phyloP scores from a whole-genome alignment of 768 basidiomycete genomes.

The Lactifluus volemus region DNA sequence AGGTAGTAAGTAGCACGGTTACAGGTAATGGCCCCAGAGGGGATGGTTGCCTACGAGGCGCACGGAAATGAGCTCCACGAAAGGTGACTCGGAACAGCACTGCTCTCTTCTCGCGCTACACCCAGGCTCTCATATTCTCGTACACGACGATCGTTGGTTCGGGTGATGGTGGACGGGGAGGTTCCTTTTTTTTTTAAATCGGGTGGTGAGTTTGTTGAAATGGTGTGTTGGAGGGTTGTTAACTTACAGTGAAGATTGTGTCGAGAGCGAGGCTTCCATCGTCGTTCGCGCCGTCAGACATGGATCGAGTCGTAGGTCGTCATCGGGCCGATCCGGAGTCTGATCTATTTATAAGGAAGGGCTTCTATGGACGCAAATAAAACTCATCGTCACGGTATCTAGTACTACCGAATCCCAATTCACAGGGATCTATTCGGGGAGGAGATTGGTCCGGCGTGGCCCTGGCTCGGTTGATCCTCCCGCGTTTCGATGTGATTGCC shows the following conservation, averaged over 20 bases:
- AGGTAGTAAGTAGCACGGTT: slow-evolving; percentile 13
- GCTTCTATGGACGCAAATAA: no score
- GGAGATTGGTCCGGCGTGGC: no score
- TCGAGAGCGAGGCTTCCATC: slow-evolving; percentile 33
- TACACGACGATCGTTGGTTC: slow-evolving; percentile 48
- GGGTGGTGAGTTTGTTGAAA: not conserved
- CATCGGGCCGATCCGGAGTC: no score
- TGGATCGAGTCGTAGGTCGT: no score
- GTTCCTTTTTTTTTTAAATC: slow-evolving; percentile 37
- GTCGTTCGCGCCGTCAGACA: slow-evolving; percentile 14
- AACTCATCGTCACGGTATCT: no score
- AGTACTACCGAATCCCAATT: no score
- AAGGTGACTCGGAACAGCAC: not conserved
- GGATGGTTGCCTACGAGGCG: slow-evolving; percentile 72
- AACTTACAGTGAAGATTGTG: slow-evolving; percentile 41
- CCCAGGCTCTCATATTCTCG: slow-evolving; percentile 7
- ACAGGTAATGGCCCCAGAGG: slow-evolving; percentile 79
- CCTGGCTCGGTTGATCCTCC: no score
- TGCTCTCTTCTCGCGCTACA: not conserved
- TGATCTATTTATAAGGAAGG: no score
- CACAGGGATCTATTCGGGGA: no score
- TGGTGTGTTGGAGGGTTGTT: no score
- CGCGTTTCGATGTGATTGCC: no score
- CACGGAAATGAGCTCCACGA: slow-evolving; percentile 39
- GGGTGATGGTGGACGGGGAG: slow-evolving; percentile 58